Base-by-base conservation (phyloP, 176 grass and related monocot species). In the Rhynchospora pubera region DNA sequence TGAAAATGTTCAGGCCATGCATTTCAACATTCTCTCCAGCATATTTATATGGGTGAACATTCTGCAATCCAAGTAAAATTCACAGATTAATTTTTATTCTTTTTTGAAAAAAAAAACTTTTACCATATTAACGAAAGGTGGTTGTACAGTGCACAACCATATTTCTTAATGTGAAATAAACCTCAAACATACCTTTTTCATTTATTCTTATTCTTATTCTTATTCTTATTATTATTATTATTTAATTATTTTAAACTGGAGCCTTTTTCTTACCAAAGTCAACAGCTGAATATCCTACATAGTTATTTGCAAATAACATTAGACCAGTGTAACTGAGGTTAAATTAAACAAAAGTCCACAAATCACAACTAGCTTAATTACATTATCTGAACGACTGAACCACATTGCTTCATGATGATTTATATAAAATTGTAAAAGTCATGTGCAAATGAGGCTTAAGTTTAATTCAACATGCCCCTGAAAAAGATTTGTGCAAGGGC, bases 1-100 rank as follows among this genome's bases (percentile, higher is more conserved):
- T 94, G 64, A 94, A 91, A 85, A 94, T 83, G 61, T 88, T 86
- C 26, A 94, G 83, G 30, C 89, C 92, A 19, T 94, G 89, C 62
- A 94, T 48, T 84, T 94, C 89, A 73, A 94, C 86, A 83, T 91
- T 94, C 63, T 94, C 92, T n/a, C 92, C 92, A 77, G 92, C 89
- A 84, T 94, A 94, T 67, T 91, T 94, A 81, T 91, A 94, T 1
- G 92, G 92, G 68, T 94, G 89, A 89, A 88, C 89, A 88, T 89
- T 94, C 92, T 94, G 82, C 56, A 82, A 68, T 60, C 55, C 34
- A 50, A 46, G 34, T 50, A 66, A 85, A 75, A 5, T 12, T 55
- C 48, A 28, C 6, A 5, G 5, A 75, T 28, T 73, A 34, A 34
- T 6, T 65, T 65, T 66, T 39, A 3, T 5, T 5, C 26, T 66